Conservation (phyloP, 1,139 yeast genomes). For the Diutina neorugosa region DNA sequence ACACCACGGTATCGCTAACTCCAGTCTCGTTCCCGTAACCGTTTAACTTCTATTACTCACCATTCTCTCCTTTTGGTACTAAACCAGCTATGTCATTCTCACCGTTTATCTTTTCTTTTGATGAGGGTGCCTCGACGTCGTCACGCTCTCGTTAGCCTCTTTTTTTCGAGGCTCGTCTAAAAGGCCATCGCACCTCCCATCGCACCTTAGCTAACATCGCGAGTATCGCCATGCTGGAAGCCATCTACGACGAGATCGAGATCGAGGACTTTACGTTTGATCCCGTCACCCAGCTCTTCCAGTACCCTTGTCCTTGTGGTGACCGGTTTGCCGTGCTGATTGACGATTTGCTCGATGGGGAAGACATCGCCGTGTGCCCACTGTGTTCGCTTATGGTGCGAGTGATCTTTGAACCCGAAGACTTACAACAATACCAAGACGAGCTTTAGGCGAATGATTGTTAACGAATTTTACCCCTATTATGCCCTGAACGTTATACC, state of each 20-base stretch:
- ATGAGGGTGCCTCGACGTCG: neutral
- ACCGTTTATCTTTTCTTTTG: neutral
- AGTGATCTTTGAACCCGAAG: constrained; percentile 67
- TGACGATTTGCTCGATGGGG: constrained; percentile 84
- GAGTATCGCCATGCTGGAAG: constrained; percentile 22
- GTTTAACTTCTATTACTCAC: too few species aligned
- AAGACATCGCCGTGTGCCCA: constrained; percentile 92
- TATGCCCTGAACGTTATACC: too few species aligned
- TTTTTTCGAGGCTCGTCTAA: neutral
- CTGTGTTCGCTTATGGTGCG: constrained; percentile 89
- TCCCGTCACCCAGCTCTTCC: constrained; percentile 64
- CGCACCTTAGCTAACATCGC: neutral
- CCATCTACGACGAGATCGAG: constrained; percentile 87
- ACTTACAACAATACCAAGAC: constrained; percentile 20
- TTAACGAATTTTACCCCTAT: neutral
- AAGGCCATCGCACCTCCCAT: neutral
- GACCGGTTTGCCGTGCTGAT: constrained; percentile 81
- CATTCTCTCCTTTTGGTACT: too few species aligned
- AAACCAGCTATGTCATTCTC: neutral
- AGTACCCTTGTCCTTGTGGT: constrained; percentile 98
- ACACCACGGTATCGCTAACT: too few species aligned
- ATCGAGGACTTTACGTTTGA: constrained; percentile 94
- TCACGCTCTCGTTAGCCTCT: neutral
- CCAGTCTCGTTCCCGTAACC: too few species aligned
- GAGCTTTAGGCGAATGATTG: neutral